A percentile compares a stretch with the other conserved stretches of the same genome.
These are phyloP conservation scores for Scytalidium lignicola DNA, from an alignment of 2,329 filamentous ascomycete genomes.

Conservation along the genomic window DNA sequence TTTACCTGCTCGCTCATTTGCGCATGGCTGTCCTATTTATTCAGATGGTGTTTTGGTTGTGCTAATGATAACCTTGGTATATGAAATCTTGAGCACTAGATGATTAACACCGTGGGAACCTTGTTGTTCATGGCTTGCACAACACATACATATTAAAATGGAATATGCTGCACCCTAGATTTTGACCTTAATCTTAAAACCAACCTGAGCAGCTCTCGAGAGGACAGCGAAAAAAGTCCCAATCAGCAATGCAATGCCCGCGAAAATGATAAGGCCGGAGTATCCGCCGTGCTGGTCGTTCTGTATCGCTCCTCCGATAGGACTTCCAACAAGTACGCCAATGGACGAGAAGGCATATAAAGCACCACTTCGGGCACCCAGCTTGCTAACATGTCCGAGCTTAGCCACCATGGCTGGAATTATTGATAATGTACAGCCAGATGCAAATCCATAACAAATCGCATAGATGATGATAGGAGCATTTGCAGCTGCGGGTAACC, in stretches of 20 bases:
- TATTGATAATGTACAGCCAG: constrained; percentile 38
- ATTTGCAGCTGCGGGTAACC: constrained; percentile 50
- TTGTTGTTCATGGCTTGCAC: too few species aligned
- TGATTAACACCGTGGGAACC: too few species aligned
- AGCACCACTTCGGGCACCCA: constrained; percentile 60
- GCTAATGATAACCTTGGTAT: too few species aligned
- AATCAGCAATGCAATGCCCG: constrained; percentile 36
- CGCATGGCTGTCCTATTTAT: too few species aligned
- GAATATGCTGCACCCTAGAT: too few species aligned
- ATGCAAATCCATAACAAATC: constrained; percentile 58
- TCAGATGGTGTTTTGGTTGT: too few species aligned
- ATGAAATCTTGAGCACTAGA: too few species aligned
- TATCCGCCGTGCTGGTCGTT: constrained; percentile 37
- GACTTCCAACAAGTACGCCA: constrained; percentile 58
- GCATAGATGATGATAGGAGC: constrained; percentile 56
- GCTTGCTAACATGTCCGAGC: constrained; percentile 60
- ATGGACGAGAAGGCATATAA: constrained; percentile 58
- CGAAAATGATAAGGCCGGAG: constrained; percentile 57
- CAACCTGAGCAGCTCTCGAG: too few species aligned
- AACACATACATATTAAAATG: too few species aligned
- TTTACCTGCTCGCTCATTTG: too few species aligned
- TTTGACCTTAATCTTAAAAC: too few species aligned
- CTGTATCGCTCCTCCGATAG: constrained; percentile 59
- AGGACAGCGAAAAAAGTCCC: too few species aligned
- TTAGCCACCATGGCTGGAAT: constrained; percentile 60